Percentiles rank a stretch among this genome's conserved stretches.
phyloP scores from a whole-genome alignment of 2,329 filamentous ascomycete species.

The Microascus cirrosus region DNA sequence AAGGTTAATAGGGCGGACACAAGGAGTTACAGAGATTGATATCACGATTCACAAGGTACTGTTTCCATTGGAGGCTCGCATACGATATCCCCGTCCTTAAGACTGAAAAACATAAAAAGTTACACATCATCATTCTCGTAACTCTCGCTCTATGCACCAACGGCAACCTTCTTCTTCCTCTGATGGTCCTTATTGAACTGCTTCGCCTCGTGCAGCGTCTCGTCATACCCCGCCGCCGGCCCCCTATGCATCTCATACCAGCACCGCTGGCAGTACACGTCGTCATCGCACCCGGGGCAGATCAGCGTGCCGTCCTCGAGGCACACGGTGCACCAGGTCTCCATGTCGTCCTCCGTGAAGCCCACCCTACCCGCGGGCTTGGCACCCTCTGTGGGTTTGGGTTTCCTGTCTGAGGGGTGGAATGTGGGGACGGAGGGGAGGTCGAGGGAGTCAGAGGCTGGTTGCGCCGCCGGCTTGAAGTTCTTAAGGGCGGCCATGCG shows the following conservation, averaged over 20 bases:
- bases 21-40: background rate
- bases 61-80: background rate
- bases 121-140: background rate
- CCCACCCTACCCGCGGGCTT: background rate
- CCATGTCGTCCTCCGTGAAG: slow-evolving; percentile 59
- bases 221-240: slow-evolving; percentile 57
- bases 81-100: background rate
- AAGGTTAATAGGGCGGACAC: background rate
- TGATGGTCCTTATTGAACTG: slow-evolving; percentile 35
- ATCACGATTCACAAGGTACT: background rate
- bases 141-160: slow-evolving; percentile 18
- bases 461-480: slow-evolving; percentile 14
- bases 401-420: slow-evolving; percentile 24
- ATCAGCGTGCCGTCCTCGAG: slow-evolving; percentile 64
- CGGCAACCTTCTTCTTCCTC: slow-evolving; percentile 19
- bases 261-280: slow-evolving; percentile 67
- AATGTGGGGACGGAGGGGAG: slow-evolving; percentile 40
- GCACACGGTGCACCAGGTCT: slow-evolving; percentile 74
- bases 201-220: slow-evolving; percentile 57
- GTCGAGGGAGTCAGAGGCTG: slow-evolving; percentile 20
- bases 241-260: slow-evolving; percentile 75
- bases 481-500: slow-evolving; percentile 41
- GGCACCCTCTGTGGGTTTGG: slow-evolving; percentile 16
- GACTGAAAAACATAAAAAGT: background rate
- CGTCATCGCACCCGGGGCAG: slow-evolving; percentile 60